Base-by-base conservation (phyloP, 2,329 filamentous ascomycete species). In the Pseudogymnoascus sp. region DNA sequence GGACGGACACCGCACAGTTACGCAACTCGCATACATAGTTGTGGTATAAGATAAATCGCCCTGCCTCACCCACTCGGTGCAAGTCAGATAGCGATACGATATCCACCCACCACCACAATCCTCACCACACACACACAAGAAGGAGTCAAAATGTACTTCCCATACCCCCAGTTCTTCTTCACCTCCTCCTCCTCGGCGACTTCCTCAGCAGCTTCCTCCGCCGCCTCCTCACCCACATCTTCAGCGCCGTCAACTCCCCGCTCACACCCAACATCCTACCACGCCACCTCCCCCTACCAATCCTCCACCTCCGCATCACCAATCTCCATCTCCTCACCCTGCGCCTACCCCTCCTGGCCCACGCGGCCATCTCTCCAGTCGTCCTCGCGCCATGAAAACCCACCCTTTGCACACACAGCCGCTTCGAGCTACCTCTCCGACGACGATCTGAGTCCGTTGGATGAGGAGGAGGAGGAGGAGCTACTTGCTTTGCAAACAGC, bases 311-410 rank as follows among this genome's bases (percentile, higher is more conserved):
- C n/a, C 11, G 2, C 14, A 5, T 34, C 54, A 5, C 54, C 54
- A 2, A 21, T 21, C n/a, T 37, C 54, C n/a, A 60, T 60, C 54
- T 60, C 54, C 25, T 34, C 25, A 8, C 54, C 54, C 28, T 60
- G 54, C 54, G 54, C 54, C 6, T 60, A 60, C 54, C 54, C 54
- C 3, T 60, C 54, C 31, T 60, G 54, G 54, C 54, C 54, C 6
- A 36, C 54, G 11, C 25, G 54, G 7, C 54, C 54, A 1, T 14
- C n/a, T 7, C 54, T 60, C 28, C 54, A 60, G 7, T 21, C 54
- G 6, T 34, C 54, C 1, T 31, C 54, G 4, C 39, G 16, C 3
- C 16, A 19, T 11, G 16, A 31, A 8, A 60, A 10, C 6, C 11
- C 28, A 4, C 54, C 54, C 3, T 60, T 36, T 16, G 54, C 54